These are phyloP conservation scores for Colletotrichum brevisporum DNA, from an alignment of 2,329 filamentous ascomycete genomes.

Conservation along the genomic window DNA sequence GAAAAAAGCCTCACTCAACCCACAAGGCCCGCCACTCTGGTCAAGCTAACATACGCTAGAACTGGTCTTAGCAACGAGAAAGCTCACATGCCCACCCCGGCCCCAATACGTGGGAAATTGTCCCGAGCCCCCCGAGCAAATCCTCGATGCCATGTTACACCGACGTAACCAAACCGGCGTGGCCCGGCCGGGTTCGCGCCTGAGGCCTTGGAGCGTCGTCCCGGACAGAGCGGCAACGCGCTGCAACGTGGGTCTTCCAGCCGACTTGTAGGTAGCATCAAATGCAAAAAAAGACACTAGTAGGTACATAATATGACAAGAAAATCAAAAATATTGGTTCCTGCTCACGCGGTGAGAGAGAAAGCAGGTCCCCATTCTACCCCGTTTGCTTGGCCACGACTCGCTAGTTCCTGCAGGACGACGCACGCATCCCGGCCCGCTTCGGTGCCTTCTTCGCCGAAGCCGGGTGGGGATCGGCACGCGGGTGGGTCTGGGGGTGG, in stretches of 20 bases:
- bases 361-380: background rate
- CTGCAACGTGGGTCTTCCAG: slow-evolving; percentile 5
- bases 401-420: background rate
- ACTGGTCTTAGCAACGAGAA: no score
- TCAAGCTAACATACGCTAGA: no score
- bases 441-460: slow-evolving; percentile 29
- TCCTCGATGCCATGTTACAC: slow-evolving; percentile 33
- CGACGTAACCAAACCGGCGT: slow-evolving; percentile 21
- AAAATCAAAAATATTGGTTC: slow-evolving; percentile 3
- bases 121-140: slow-evolving; percentile 1
- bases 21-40: background rate
- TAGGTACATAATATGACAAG: background rate
- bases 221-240: slow-evolving; percentile 18
- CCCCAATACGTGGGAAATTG: slow-evolving; percentile 30
- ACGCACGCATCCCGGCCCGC: background rate
- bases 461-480: slow-evolving; percentile 8
- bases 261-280: no score
- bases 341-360: background rate
- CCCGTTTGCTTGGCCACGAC: background rate
- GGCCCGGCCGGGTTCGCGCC: background rate
- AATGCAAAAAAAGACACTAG: background rate
- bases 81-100: background rate
- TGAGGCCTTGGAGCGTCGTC: no score
- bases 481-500: background rate
- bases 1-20: no score